Conservation (phyloP, 2,329 filamentous ascomycete genomes). For the Phoma sp. region DNA sequence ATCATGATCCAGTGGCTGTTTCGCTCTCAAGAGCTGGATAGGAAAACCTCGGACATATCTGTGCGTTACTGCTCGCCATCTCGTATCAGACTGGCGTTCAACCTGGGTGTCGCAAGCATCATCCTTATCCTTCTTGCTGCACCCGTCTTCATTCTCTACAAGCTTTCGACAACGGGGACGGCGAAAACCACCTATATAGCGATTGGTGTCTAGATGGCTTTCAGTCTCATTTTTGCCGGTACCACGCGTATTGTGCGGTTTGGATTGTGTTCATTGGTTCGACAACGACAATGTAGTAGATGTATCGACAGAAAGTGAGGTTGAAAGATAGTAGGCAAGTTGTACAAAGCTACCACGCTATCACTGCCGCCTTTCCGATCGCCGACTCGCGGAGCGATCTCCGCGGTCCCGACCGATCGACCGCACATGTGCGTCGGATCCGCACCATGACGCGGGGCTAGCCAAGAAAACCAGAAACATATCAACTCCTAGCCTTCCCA, state of each 20-base stretch:
- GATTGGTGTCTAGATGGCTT: too few species aligned
- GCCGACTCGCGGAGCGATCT: constrained; percentile 12
- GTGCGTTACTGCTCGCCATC: not conserved
- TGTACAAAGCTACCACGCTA: not conserved
- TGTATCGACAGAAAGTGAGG: not conserved
- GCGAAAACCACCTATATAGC: too few species aligned
- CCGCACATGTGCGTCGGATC: constrained; percentile 8
- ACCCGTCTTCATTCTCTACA: too few species aligned
- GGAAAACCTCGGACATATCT: too few species aligned
- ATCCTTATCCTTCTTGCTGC: too few species aligned
- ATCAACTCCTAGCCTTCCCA: not conserved
- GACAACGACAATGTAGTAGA: not conserved
- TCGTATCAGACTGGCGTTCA: not conserved
- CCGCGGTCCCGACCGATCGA: constrained; percentile 11
- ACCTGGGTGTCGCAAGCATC: not conserved
- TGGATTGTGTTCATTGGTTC: constrained; percentile 29
- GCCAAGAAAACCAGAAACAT: constrained; percentile 1
- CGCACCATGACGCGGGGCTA: constrained; percentile 12
- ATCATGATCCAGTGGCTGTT: too few species aligned
- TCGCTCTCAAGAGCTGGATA: too few species aligned
- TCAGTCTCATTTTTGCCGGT: too few species aligned
- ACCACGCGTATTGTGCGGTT: constrained; percentile 27
- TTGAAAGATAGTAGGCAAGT: too few species aligned
- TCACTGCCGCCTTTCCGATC: not conserved
- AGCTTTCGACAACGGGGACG: too few species aligned